A percentile compares a stretch with the other conserved stretches of the same genome.
Evolutionary conservation across 2,329 filamentous ascomycete genomes (phyloP).

Genomic region (Drechslerella coelobrocha): DNA sequence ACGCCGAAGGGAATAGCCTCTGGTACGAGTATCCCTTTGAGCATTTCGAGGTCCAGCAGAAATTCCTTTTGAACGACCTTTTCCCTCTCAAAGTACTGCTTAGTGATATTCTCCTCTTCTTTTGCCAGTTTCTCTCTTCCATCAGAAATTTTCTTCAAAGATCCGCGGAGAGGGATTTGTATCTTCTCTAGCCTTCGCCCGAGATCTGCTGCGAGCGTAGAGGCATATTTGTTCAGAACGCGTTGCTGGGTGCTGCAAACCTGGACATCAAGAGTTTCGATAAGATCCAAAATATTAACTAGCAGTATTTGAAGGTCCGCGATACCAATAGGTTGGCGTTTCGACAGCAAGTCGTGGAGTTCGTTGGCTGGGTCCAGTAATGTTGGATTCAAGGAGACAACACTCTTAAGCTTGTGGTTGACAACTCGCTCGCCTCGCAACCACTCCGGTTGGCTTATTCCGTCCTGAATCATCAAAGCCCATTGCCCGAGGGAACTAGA

Average conservation of each 20-base stretch:
- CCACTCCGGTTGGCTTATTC: slow-evolving; percentile 2
- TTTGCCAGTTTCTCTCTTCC: slow-evolving; percentile 7
- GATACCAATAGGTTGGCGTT: slow-evolving; percentile 16
- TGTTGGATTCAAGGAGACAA: slow-evolving; percentile 11
- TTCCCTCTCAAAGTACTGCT: slow-evolving; percentile 20
- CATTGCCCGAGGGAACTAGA: slow-evolving; percentile 33
- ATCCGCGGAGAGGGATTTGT: slow-evolving; percentile 19
- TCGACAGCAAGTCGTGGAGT: slow-evolving; percentile 29
- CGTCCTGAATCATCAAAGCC: slow-evolving; percentile 31
- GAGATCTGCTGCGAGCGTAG: slow-evolving; percentile 24
- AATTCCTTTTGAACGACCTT: slow-evolving; percentile 21
- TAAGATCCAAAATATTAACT: slow-evolving; percentile 1
- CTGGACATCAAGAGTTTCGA: slow-evolving; percentile 14
- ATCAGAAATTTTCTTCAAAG: slow-evolving; percentile 17
- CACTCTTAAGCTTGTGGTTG: neutral
- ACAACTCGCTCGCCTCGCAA: neutral
- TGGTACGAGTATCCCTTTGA: slow-evolving; percentile 10
- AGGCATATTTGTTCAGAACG: slow-evolving; percentile 12
- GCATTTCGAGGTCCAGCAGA: slow-evolving; percentile 13
- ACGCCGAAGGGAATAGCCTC: neutral
- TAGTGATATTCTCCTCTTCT: slow-evolving; percentile 14
- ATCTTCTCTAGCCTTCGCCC: slow-evolving; percentile 33
- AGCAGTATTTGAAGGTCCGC: slow-evolving; percentile 14
- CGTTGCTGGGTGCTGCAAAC: slow-evolving; percentile 19
- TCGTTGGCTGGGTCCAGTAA: slow-evolving; percentile 18